These are phyloP conservation scores for Botrytis hyacinthi DNA, from an alignment of 2,329 filamentous ascomycete species.

Conservation along the genomic window DNA sequence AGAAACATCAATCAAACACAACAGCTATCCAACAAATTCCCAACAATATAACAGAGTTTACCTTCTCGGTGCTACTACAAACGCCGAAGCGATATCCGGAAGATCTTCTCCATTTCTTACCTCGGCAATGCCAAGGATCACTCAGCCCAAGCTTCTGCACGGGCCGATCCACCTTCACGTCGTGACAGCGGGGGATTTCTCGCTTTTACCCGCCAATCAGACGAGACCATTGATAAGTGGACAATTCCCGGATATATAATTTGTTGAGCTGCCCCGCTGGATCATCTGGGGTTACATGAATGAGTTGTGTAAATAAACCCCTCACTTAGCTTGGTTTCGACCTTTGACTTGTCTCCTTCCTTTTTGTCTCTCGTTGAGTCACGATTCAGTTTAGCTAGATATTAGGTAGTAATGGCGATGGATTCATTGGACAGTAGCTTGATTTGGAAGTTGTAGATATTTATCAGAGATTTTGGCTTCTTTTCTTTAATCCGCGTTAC, in stretches of 20 bases:
- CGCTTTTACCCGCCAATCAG: not conserved
- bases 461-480: not conserved
- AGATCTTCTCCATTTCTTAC: not conserved
- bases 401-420: not conserved
- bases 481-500: not conserved
- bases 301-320: not conserved
- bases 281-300: not conserved
- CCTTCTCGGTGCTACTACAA: not conserved
- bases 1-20: not conserved
- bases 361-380: slow-evolving; percentile 4
- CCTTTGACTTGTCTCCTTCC: slow-evolving; percentile 2
- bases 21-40: not conserved
- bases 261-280: slow-evolving; percentile 8
- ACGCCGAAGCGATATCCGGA: not conserved
- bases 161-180: not conserved
- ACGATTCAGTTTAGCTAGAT: not conserved
- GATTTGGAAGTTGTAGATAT: not conserved
- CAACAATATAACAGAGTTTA: not conserved
- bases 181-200: not conserved
- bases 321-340: not conserved
- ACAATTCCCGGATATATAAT: not conserved
- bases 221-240: not conserved
- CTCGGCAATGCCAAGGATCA: not conserved
- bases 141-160: slow-evolving; percentile 3
- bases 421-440: not conserved